phyloP scores from a whole-genome alignment of 2,329 filamentous ascomycete genomes.

The Leptographium flavum region DNA sequence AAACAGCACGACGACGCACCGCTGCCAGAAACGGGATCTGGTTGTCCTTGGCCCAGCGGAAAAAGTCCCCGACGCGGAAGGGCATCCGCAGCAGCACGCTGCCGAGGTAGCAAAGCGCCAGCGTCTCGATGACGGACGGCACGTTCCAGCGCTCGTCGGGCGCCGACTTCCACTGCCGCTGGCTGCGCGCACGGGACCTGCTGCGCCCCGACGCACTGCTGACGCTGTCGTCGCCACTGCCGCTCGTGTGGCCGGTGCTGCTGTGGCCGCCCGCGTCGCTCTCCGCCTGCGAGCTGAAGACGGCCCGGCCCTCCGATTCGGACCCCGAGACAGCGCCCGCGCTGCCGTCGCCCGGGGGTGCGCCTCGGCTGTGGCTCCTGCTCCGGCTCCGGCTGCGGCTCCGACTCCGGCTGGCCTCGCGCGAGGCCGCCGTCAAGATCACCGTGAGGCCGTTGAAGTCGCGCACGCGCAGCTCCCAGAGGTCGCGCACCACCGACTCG shows the following conservation, averaged over 20 bases:
- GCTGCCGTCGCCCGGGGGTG: not conserved
- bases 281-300: conserved; percentile 10
- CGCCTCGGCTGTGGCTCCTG: conserved; percentile 9
- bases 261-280: conserved; percentile 1
- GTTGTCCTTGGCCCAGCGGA: conserved; percentile 50
- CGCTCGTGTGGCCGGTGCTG: not conserved
- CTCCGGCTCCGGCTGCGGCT: conserved; percentile 10
- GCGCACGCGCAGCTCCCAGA: conserved; percentile 63
- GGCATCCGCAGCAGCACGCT: conserved; percentile 63
- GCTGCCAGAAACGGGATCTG: conserved; percentile 60
- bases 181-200: conserved; percentile 14
- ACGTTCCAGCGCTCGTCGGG: conserved; percentile 34
- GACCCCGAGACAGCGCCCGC: not conserved
- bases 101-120: conserved; percentile 70
- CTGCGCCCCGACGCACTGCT: conserved; percentile 5
- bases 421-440: conserved; percentile 17
- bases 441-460: conserved; percentile 39
- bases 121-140: conserved; percentile 59
- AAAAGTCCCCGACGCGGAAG: conserved; percentile 59
- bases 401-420: not conserved
- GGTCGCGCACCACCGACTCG: conserved; percentile 64
- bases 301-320: conserved; percentile 3
- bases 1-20: conserved; percentile 22
- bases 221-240: conserved; percentile 1
- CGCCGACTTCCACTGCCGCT: conserved; percentile 29